Evolutionary conservation across 1,139 yeast genomes (phyloP), one percentile per base, ranked within the genome.

Genomic region (Pichia sp.): DNA sequence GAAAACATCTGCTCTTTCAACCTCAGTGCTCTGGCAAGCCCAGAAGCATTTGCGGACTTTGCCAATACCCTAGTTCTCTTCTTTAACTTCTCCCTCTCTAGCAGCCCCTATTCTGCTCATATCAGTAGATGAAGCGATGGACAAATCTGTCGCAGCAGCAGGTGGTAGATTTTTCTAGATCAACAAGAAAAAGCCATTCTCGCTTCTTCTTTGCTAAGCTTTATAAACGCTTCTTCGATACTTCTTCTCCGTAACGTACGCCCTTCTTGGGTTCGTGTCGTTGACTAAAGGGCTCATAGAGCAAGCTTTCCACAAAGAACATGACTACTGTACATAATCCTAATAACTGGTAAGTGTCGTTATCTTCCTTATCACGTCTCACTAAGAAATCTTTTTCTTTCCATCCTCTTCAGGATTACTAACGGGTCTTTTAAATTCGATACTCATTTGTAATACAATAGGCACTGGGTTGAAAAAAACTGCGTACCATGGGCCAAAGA

Each of bases 381-480:
- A 19, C 6, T 8, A 18, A 39, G 41, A 22, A n/a, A 18, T 39
- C 18, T 39, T 3, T 39, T 39, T 19, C 3, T 39, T 10, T 10
- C 41, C 6, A n/a, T 21, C 13, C 39, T 18, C 9, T 16, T 42
- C 16, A 31, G 7, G 16, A 31, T 31, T 31, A 31, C 36, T 31
- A 31, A 31, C 36, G 16, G 16, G 16, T 6, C 36, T 31, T n/a
- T 31, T 26, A n/a, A n/a, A n/a, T 6, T 25, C 28, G 36, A 31
- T 31, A n/a, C 13, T 5, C 36, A 31, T 12, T 12, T 31, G 13
- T 12, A 2, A 31, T 31, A 16, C 13, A 18, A 19, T 18, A 62
- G 84, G 95, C 93, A 86, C 72, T 86, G 95, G 93, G 83, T 86
- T 42, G 89, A 85, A 64, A 85, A 81, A 65, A 85, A 85, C 72